Evolutionary conservation across 2,329 filamentous ascomycete genomes (phyloP).

Genomic region (Bipolaris gigantea): DNA sequence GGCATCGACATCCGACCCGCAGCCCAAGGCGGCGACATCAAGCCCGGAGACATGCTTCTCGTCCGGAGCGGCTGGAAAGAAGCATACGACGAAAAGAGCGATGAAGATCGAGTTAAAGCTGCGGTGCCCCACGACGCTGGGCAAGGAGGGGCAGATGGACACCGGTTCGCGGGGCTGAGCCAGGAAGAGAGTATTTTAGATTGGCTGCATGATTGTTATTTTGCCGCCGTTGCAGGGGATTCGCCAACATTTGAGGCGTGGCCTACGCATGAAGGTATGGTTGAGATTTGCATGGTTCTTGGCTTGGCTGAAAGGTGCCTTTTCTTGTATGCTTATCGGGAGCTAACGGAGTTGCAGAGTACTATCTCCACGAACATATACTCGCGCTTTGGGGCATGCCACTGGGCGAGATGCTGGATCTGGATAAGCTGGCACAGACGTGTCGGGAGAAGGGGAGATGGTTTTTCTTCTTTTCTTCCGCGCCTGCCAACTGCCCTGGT

Average conservation of each 20-base stretch:
- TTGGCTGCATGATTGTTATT: conserved; percentile 71
- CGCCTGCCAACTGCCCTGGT: conserved; percentile 61
- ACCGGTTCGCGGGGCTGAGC: conserved; percentile 54
- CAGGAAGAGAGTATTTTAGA: conserved; percentile 60
- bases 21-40: conserved; percentile 58
- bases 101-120: conserved; percentile 39
- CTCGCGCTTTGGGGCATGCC: conserved; percentile 48
- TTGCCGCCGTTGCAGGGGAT: conserved; percentile 67
- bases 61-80: conserved; percentile 66
- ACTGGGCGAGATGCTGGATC: conserved; percentile 46
- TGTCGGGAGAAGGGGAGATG: conserved; percentile 61
- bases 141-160: conserved; percentile 42
- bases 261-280: conserved; percentile 53
- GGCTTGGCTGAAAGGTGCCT: too few relatives aligned
- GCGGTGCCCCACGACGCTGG: conserved; percentile 51
- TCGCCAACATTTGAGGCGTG: conserved; percentile 65
- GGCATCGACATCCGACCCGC: conserved; percentile 63
- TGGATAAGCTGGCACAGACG: conserved; percentile 57
- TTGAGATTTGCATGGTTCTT: neutral
- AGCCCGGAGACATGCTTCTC: conserved; percentile 66
- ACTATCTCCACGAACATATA: conserved; percentile 44
- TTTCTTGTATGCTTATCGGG: too few relatives aligned
- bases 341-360: conserved; percentile 17
- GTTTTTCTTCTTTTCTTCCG: conserved; percentile 64
- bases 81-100: conserved; percentile 54